Conservation (phyloP, 331 rosid species). For the Quercus phellos region DNA sequence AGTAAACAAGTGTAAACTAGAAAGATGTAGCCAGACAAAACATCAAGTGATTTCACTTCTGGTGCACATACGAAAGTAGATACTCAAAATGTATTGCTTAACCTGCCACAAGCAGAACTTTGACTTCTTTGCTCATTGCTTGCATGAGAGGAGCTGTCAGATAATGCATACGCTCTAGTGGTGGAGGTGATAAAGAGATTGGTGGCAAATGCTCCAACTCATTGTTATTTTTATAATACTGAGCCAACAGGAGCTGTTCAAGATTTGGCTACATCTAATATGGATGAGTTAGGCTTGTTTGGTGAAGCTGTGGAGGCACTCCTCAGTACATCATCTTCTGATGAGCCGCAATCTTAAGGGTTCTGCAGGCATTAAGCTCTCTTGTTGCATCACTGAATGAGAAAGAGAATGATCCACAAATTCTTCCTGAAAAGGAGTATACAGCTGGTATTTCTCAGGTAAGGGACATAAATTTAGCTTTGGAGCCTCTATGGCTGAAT, state of each 20-base stretch:
- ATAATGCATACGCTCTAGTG: constrained; percentile 80
- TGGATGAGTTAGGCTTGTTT: constrained; percentile 64
- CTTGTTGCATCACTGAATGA: constrained; percentile 56
- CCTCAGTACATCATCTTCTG: constrained; percentile 74
- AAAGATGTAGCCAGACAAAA: no score
- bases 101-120: no score
- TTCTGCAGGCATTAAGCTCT: constrained; percentile 90
- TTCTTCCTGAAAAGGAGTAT: constrained; percentile 33
- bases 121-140: no score
- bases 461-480: constrained; percentile 69
- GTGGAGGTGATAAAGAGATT: constrained; percentile 90
- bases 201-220: constrained; percentile 80
- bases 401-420: constrained; percentile 50
- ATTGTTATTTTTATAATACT: constrained; percentile 65
- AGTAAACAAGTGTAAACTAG: no score
- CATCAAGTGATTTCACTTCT: no score
- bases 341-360: constrained; percentile 92
- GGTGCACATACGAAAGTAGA: no score
- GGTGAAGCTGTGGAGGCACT: constrained; percentile 79
- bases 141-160: constrained; percentile 46
- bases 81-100: no score
- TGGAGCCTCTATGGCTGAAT: constrained; percentile 94
- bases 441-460: constrained; percentile 53
- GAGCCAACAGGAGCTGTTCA: constrained; percentile 80
- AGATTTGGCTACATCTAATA: constrained; percentile 70